Evolutionary conservation across 1,139 yeast species (phyloP).

Genomic region (Geotrichum europaeum): DNA sequence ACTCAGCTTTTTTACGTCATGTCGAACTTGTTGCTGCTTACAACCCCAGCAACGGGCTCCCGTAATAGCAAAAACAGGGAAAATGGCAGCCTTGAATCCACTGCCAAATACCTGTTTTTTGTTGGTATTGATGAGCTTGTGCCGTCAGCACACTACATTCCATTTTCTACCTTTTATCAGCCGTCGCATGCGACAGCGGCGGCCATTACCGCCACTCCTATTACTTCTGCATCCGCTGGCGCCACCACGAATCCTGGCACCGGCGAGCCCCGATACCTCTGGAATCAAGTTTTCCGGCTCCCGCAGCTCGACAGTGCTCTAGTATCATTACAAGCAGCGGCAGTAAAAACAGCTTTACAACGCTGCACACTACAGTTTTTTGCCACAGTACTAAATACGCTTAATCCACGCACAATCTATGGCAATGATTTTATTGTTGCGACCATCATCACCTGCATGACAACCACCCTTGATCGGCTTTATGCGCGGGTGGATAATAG

Average conservation of each 20-base stretch:
- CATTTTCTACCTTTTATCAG: not conserved
- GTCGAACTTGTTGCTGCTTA: not conserved
- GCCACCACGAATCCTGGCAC: not conserved
- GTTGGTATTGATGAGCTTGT: conserved; percentile 4
- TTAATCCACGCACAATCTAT: conserved; percentile 12
- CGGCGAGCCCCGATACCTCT: not conserved
- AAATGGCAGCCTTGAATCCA: not conserved
- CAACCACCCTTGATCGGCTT: conserved; percentile 19
- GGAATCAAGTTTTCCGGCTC: not conserved
- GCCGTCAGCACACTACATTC: conserved; percentile 1
- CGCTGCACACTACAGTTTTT: conserved; percentile 17
- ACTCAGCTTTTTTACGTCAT: not conserved
- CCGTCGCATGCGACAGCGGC: not conserved
- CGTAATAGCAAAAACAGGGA: not conserved
- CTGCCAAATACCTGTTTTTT: not conserved
- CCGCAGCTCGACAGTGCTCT: not conserved
- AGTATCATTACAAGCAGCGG: not conserved
- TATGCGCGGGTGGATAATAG: conserved; percentile 10
- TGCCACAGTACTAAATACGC: conserved; percentile 11
- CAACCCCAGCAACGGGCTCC: not conserved
- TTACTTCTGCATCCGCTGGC: not conserved
- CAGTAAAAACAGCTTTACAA: conserved; percentile 13
- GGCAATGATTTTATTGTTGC: conserved; percentile 1
- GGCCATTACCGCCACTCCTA: not conserved
- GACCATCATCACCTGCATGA: conserved; percentile 15